These are phyloP conservation scores for Trichoderma polysporum DNA, from an alignment of 2,329 filamentous ascomycete species.

Conservation along the genomic window DNA sequence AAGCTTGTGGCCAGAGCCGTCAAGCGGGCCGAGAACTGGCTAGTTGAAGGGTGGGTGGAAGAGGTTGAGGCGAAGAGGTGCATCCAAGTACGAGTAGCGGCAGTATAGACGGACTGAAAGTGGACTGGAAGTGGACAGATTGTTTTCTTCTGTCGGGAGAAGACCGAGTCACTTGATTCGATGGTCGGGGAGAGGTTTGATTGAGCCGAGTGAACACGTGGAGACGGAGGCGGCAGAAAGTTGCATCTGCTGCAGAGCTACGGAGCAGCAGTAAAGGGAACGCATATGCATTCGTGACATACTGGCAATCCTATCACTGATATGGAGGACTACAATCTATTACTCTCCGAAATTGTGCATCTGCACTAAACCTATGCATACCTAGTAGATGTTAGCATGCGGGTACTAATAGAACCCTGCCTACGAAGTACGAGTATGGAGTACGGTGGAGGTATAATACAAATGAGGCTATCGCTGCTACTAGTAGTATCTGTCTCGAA, in stretches of 20 bases:
- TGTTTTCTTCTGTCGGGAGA: not conserved
- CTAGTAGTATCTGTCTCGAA: not conserved
- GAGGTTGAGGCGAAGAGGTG: not conserved
- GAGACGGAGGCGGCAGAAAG: not conserved
- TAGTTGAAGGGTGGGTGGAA: not conserved
- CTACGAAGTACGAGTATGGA: too few species aligned
- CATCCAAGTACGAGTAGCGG: not conserved
- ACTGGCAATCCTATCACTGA: too few species aligned
- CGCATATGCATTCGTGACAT: too few species aligned
- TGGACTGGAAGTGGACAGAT: not conserved
- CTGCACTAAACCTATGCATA: not conserved
- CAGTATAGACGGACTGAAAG: not conserved
- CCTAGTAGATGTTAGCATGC: not conserved
- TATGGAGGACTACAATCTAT: not conserved
- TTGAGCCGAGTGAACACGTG: slow-evolving; percentile 6
- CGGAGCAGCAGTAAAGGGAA: too few species aligned
- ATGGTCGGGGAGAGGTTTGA: not conserved
- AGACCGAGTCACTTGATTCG: not conserved
- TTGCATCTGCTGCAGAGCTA: not conserved
- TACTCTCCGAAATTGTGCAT: not conserved
- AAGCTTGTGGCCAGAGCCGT: not conserved
- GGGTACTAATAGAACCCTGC: not conserved
- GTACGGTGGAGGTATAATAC: not conserved
- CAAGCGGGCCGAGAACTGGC: not conserved
- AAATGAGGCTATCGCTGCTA: not conserved